Conservation (phyloP, 2,329 filamentous ascomycete species). For the Fusarium euwallaceae region DNA sequence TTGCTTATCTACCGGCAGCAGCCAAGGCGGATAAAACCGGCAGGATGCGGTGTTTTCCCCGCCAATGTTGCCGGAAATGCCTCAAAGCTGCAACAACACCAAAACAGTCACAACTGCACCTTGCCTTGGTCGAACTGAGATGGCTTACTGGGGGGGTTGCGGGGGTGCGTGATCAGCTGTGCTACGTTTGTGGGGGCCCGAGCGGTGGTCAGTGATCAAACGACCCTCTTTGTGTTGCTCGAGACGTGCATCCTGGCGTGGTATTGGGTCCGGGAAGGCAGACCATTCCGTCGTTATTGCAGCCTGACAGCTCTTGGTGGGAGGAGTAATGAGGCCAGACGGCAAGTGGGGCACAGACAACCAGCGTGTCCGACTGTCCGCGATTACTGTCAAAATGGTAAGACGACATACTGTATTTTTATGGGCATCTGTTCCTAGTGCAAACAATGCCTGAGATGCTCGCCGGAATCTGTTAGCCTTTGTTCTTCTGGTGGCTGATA, state of each 20-base stretch:
- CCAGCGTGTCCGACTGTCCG: background rate
- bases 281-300: background rate
- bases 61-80: background rate
- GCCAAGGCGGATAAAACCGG: background rate
- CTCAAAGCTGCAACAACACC: background rate
- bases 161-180: no score
- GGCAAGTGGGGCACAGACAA: background rate
- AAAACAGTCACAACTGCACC: no score
- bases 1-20: background rate
- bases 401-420: no score
- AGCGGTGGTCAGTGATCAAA: background rate
- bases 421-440: no score
- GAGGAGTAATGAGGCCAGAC: background rate
- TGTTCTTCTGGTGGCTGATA: no score
- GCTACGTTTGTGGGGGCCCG: background rate
- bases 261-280: slow-evolving; percentile 3
- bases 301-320: background rate
- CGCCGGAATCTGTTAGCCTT: no score
- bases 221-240: background rate
- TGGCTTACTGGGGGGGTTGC: no score
- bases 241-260: background rate
- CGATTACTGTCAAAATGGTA: no score
- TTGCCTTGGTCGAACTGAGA: no score
- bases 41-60: background rate
- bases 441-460: no score